A percentile compares a stretch with the other conserved stretches of the same genome.
Evolutionary conservation across 306 rosid species (phyloP).

Genomic region (Cicer yamashitae): DNA sequence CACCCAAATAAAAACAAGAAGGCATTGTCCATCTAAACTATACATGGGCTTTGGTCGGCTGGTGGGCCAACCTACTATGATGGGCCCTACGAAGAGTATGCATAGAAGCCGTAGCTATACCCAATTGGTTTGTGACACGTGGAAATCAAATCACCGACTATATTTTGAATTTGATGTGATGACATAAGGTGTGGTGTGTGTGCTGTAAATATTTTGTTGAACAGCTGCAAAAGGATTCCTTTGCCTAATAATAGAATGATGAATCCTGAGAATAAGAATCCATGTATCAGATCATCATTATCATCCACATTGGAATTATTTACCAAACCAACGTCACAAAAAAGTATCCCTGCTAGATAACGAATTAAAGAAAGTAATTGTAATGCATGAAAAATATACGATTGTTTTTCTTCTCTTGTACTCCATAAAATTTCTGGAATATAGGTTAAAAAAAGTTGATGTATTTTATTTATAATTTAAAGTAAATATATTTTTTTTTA

Average conservation of each 20-base stretch:
- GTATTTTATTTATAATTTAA: too few relatives aligned
- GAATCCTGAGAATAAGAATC: conserved; percentile 29
- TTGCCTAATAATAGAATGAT: conserved; percentile 36
- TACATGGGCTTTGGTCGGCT: conserved; percentile 34
- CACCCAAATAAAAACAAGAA: conserved; percentile 25
- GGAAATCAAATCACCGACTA: conserved; percentile 42
- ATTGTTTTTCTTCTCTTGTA: too few relatives aligned
- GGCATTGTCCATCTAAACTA: conserved; percentile 1
- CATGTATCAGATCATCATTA: conserved; percentile 1
- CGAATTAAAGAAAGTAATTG: too few relatives aligned
- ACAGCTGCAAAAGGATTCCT: conserved; percentile 19
- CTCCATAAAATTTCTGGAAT: too few relatives aligned
- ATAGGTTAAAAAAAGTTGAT: too few relatives aligned
- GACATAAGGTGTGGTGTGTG: conserved; percentile 3
- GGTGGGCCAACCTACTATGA: conserved; percentile 42
- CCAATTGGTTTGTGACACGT: conserved; percentile 30
- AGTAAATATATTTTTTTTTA: too few relatives aligned
- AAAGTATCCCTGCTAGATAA: not conserved
- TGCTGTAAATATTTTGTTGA: not conserved
- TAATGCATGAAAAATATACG: too few relatives aligned
- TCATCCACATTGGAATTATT: conserved; percentile 16
- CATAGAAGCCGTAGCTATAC: not conserved
- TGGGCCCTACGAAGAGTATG: conserved; percentile 20
- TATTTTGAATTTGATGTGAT: conserved; percentile 42
- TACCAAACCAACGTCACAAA: conserved; percentile 13